Evolutionary conservation across 2,329 filamentous ascomycete genomes (phyloP), one percentile per base, ranked within the genome.

Genomic region (Neofusicoccum sp.): DNA sequence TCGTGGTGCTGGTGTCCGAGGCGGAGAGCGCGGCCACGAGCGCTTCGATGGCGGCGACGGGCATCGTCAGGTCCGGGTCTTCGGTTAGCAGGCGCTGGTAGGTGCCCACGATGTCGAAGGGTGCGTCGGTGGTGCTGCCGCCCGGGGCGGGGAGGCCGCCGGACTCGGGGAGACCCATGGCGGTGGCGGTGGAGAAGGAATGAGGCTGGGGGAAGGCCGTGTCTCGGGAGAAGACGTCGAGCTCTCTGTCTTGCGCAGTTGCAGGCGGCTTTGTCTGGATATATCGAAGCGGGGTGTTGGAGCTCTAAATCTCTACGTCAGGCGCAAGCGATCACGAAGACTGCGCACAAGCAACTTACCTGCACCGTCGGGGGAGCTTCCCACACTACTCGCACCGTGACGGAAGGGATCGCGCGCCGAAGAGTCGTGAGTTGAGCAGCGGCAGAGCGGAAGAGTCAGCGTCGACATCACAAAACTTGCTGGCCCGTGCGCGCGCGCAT

Each of bases 21-120:
- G 89, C 84, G 70, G 89, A 88, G 62, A 98, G 89, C 63, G 95
- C 88, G 71, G 89, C 86, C 67, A 98, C 95, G 62, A 99, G 84
- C 30, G 92, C 88, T 78, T 96, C 91, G 72, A 96, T 96, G 62
- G 93, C 92, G 20, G 95, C 95, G 60, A 99, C 90, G 64, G 95
- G 93, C 86, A 96, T 97, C 36, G 93, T 97, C 58, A 98, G 84
- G 64, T 96, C 90, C 9, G 89, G 83, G 73, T 98, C 92, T 56
- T 84, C 82, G 62, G 71, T 71, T 63, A 90, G 82, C 51, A 89
- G 82, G 53, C 80, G 77, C 68, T 84, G 81, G 78, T 90, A 90
- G 48, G 85, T 84, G 60, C 81, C 76, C 67, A 89, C 86, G 63
- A 90, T 86, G 73, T 81, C 77, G 68, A 79, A 79, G 6, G 63